Conservation (phyloP, 768 basidiomycete species). For the Xerocomus spinulosus region DNA sequence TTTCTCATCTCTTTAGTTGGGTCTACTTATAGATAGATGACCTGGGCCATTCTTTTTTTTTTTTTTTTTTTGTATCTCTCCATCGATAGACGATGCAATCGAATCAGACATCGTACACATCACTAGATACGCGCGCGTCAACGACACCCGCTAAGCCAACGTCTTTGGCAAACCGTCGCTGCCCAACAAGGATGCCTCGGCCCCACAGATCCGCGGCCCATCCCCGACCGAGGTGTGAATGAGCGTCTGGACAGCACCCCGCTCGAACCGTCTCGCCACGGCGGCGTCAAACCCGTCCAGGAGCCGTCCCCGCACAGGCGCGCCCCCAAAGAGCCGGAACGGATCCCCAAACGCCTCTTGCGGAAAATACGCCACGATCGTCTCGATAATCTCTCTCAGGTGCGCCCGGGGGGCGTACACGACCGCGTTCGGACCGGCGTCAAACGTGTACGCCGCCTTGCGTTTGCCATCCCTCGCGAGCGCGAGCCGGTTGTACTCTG, state of each 20-base stretch:
- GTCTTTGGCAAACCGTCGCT: constrained; percentile 65
- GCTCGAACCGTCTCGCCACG: constrained; percentile 68
- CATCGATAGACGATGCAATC: background rate
- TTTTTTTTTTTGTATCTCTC: background rate
- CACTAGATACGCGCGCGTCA: no score
- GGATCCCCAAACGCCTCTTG: constrained; percentile 75
- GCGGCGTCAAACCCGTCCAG: constrained; percentile 72
- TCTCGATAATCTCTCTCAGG: constrained; percentile 69
- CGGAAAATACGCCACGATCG: constrained; percentile 85
- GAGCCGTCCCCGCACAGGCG: constrained; percentile 44
- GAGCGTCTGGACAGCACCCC: constrained; percentile 79
- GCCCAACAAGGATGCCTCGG: constrained; percentile 62
- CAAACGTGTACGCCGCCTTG: constrained; percentile 97
- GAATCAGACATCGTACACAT: no score
- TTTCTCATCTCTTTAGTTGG: background rate
- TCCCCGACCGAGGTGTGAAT: constrained; percentile 94
- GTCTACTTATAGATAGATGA: background rate
- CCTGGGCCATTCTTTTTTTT: background rate
- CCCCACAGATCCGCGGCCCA: constrained; percentile 70
- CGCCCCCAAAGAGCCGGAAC: constrained; percentile 53
- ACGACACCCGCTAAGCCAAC: constrained; percentile 35
- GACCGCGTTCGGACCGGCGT: constrained; percentile 98
- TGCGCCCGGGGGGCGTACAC: constrained; percentile 83
- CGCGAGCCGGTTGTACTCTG: constrained; percentile 86
- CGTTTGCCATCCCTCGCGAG: constrained; percentile 51